phyloP scores from a whole-genome alignment of 2,329 filamentous ascomycete species.

The Verticillium klebahnii region DNA sequence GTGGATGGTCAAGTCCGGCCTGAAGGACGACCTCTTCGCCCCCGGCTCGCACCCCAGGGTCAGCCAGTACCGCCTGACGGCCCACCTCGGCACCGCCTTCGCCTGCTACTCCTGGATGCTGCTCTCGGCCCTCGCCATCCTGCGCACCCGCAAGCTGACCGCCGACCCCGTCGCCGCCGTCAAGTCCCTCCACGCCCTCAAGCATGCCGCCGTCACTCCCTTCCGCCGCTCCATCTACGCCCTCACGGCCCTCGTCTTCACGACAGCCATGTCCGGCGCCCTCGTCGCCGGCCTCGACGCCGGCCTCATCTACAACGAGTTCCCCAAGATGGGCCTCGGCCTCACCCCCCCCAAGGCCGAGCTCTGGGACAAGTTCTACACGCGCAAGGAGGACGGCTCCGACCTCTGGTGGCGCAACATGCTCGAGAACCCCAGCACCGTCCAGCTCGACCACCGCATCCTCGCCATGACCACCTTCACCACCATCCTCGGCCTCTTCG shows the following conservation, averaged over 20 bases:
- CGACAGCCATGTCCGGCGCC: constrained; percentile 88
- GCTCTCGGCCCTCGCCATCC: constrained; percentile 76
- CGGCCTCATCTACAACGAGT: constrained; percentile 97
- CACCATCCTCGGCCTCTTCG: constrained; percentile 71
- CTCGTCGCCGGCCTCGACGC: constrained; percentile 94
- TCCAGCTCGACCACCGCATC: constrained; percentile 93
- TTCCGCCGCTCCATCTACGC: constrained; percentile 71
- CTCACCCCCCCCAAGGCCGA: constrained; percentile 77
- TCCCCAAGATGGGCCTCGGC: constrained; percentile 88
- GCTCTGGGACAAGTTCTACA: constrained; percentile 83
- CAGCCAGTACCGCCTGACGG: constrained; percentile 86
- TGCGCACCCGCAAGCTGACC: constrained; percentile 72
- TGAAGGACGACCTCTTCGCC: constrained; percentile 93
- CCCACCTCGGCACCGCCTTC: constrained; percentile 88
- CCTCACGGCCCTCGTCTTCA: constrained; percentile 73
- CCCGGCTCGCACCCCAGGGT: constrained; percentile 88
- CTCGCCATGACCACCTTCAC: constrained; percentile 86
- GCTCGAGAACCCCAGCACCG: constrained; percentile 92
- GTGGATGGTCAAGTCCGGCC: constrained; percentile 99
- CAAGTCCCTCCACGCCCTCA: constrained; percentile 56
- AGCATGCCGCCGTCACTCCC: constrained; percentile 60
- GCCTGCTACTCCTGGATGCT: constrained; percentile 94
- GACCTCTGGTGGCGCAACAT: constrained; percentile 97
- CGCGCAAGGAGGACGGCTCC: constrained; percentile 67
- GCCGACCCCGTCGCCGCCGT: constrained; percentile 60